A percentile compares a stretch with the other conserved stretches of the same genome.
phyloP scores from a whole-genome alignment of 306 rosid species.

The Lathyrus oleraceus region DNA sequence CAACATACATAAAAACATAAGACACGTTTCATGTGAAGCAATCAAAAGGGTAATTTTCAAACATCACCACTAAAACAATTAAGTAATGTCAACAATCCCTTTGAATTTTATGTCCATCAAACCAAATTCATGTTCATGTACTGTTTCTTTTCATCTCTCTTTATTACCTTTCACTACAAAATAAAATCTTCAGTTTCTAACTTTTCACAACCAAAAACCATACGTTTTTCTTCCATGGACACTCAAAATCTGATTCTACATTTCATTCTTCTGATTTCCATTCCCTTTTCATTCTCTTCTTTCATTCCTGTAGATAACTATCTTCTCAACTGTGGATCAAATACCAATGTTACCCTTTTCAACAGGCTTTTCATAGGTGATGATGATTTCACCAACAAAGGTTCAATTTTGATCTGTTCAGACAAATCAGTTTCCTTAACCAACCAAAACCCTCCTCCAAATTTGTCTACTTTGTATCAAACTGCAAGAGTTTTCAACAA shows the following conservation, averaged over 20 bases:
- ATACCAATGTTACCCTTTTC: conserved; percentile 50
- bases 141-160: conserved; percentile 3
- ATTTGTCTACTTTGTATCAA: conserved; percentile 50
- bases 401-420: conserved; percentile 47
- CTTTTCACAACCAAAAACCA: background rate
- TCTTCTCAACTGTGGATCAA: conserved; percentile 82
- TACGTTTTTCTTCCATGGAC: conserved; percentile 48
- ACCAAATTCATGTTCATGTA: conserved; percentile 23
- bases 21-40: conserved; percentile 5
- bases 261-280: conserved; percentile 38
- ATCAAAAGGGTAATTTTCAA: conserved; percentile 1
- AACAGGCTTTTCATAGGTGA: conserved; percentile 55
- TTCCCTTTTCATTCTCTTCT: conserved; percentile 45
- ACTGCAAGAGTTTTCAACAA: conserved; percentile 75
- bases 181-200: background rate
- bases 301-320: conserved; percentile 70
- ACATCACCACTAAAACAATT: background rate
- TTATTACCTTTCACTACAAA: conserved; percentile 4
- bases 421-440: conserved; percentile 53
- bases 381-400: conserved; percentile 48
- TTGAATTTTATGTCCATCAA: conserved; percentile 22
- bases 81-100: background rate
- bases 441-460: conserved; percentile 57
- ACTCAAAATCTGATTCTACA: conserved; percentile 25
- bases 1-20: conserved; percentile 3